These are phyloP conservation scores for Cudoniella acicularis DNA, from an alignment of 495 filamentous ascomycete species.

Conservation along the genomic window DNA sequence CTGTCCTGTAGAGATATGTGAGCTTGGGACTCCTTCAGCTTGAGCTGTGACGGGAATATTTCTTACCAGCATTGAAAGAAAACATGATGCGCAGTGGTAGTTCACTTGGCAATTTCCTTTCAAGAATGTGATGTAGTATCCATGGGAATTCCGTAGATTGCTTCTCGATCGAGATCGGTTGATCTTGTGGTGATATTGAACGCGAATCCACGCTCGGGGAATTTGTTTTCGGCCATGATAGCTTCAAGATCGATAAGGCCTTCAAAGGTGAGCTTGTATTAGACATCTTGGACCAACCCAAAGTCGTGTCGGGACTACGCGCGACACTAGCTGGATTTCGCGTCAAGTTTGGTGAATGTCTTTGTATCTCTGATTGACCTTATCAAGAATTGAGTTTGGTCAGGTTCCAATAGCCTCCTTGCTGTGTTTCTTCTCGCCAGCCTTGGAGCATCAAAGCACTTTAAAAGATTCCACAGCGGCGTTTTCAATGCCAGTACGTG, in stretches of 20 bases:
- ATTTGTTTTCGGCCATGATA: background rate
- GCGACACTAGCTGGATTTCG: too few relatives aligned
- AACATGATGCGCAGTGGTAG: conserved; percentile 22
- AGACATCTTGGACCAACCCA: background rate
- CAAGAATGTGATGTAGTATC: conserved; percentile 17
- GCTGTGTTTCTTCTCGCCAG: too few relatives aligned
- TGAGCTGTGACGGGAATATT: background rate
- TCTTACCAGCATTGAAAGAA: conserved; percentile 20
- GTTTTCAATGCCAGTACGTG: background rate
- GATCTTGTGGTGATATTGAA: background rate
- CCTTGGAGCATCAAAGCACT: background rate
- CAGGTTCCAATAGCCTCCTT: too few relatives aligned
- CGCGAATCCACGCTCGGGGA: background rate
- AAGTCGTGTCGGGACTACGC: background rate
- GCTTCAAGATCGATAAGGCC: background rate
- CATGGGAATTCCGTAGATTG: conserved; percentile 1
- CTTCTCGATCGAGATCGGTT: background rate
- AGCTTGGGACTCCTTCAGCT: background rate
- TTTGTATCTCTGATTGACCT: too few relatives aligned
- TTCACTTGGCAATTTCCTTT: background rate
- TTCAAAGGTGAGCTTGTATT: background rate
- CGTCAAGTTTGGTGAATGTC: too few relatives aligned
- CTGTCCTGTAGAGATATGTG: conserved; percentile 9
- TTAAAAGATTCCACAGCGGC: background rate
- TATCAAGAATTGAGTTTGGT: too few relatives aligned